phyloP scores from a whole-genome alignment of 2,329 filamentous ascomycete genomes.

The Fusarium bulbicola region DNA sequence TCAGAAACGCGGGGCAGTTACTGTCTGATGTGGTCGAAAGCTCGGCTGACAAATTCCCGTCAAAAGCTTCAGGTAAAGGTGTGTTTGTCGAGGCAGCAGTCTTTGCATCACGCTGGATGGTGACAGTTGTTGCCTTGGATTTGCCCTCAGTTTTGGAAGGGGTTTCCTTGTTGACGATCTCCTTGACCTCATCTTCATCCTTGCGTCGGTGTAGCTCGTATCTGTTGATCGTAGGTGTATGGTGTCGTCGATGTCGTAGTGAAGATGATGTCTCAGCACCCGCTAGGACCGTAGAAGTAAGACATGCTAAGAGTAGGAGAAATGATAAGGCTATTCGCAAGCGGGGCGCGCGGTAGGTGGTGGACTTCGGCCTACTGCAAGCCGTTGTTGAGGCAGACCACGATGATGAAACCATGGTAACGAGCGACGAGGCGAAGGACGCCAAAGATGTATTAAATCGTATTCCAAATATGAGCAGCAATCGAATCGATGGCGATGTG shows the following conservation, averaged over 20 bases:
- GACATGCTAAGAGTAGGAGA: conserved; percentile 38
- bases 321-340: conserved; percentile 22
- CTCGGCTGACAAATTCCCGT: conserved; percentile 69
- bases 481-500: background rate
- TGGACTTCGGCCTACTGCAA: background rate
- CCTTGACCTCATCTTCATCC: conserved; percentile 20
- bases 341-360: conserved; percentile 12
- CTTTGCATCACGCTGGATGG: conserved; percentile 33
- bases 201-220: conserved; percentile 23
- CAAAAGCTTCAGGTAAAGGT: conserved; percentile 70
- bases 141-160: conserved; percentile 26
- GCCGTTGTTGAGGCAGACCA: conserved; percentile 3
- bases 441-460: conserved; percentile 1
- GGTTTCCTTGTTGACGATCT: conserved; percentile 25
- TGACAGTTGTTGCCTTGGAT: conserved; percentile 37
- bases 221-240: conserved; percentile 9
- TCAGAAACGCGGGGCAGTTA: conserved; percentile 74
- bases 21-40: conserved; percentile 63
- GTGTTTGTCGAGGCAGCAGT: conserved; percentile 44
- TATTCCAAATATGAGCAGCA: background rate
- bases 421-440: conserved; percentile 29
- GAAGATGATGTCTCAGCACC: conserved; percentile 27
- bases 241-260: conserved; percentile 21
- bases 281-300: conserved; percentile 32
- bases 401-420: conserved; percentile 30